Evolutionary conservation across 2,329 filamentous ascomycete species (phyloP).

Genomic region (Macroventuria anomochaeta): DNA sequence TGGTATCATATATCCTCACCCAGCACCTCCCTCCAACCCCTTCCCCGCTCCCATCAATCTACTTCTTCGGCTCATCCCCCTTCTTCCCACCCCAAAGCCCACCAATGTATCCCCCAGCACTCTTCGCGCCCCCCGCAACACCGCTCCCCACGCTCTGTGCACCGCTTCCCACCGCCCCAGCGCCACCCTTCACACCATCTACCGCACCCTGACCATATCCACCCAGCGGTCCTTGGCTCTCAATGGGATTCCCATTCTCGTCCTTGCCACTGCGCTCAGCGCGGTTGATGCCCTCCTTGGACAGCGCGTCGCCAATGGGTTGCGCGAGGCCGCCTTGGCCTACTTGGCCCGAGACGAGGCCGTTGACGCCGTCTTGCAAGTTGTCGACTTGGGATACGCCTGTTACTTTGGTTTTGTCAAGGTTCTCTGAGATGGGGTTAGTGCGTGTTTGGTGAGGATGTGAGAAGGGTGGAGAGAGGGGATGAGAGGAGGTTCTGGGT

Average conservation of each 20-base stretch:
- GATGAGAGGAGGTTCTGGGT: neutral
- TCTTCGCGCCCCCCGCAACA: slow-evolving; percentile 31
- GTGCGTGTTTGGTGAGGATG: neutral
- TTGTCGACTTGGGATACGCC: slow-evolving; percentile 70
- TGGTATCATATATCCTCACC: slow-evolving; percentile 1
- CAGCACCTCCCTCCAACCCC: neutral
- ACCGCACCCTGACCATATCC: slow-evolving; percentile 42
- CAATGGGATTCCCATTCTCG: slow-evolving; percentile 60
- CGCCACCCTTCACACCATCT: slow-evolving; percentile 43
- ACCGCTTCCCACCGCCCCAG: slow-evolving; percentile 20
- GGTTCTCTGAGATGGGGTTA: slow-evolving; percentile 58
- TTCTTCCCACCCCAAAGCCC: slow-evolving; percentile 33
- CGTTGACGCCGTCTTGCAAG: slow-evolving; percentile 71
- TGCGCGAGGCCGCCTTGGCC: slow-evolving; percentile 72
- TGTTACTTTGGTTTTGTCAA: slow-evolving; percentile 74
- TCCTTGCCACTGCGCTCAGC: slow-evolving; percentile 70
- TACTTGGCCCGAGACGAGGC: slow-evolving; percentile 67
- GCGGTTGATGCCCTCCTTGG: slow-evolving; percentile 71
- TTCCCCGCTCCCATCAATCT: neutral
- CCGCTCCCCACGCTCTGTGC: no score
- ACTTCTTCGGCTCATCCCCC: slow-evolving; percentile 28
- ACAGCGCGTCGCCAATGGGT: slow-evolving; percentile 67
- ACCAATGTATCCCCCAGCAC: slow-evolving; percentile 34
- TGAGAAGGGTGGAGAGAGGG: neutral
- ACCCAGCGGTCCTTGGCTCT: slow-evolving; percentile 43